Evolutionary conservation across 495 filamentous ascomycete species (phyloP).

Genomic region (Symbiotaphrina buchneri): DNA sequence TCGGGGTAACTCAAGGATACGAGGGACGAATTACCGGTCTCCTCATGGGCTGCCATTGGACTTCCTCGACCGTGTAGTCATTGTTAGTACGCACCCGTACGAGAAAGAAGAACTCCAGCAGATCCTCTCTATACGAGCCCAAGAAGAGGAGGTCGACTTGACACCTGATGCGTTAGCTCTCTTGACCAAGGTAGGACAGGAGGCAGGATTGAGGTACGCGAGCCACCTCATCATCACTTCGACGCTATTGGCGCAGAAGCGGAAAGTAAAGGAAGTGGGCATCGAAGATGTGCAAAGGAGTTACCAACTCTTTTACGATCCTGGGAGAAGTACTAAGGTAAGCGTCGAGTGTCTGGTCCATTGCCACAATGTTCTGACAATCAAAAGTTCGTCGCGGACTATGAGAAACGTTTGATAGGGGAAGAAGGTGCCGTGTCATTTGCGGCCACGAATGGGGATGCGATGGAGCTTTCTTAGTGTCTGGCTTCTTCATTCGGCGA

Average conservation of each 20-base stretch:
- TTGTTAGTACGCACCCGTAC: constrained; percentile 91
- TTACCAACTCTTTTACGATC: constrained; percentile 86
- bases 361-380: too few relatives aligned
- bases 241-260: constrained; percentile 57
- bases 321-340: constrained; percentile 53
- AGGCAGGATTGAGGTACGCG: constrained; percentile 78
- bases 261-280: constrained; percentile 54
- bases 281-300: constrained; percentile 80
- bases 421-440: constrained; percentile 63
- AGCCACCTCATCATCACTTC: constrained; percentile 93
- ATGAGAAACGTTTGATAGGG: constrained; percentile 82
- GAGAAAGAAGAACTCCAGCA: constrained; percentile 64
- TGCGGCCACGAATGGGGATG: constrained; percentile 42
- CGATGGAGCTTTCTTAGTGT: constrained; percentile 67
- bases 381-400: constrained; percentile 59
- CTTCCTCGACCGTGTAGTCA: constrained; percentile 88
- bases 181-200: constrained; percentile 84
- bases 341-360: too few relatives aligned
- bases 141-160: constrained; percentile 88
- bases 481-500: too few relatives aligned
- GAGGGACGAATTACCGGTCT: constrained; percentile 76
- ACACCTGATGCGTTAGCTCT: constrained; percentile 74
- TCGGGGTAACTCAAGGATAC: constrained; percentile 72
- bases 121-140: constrained; percentile 74
- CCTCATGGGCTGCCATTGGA: constrained; percentile 90